Evolutionary conservation across 306 rosid species (phyloP).

Genomic region (Begonia fuchsioides): DNA sequence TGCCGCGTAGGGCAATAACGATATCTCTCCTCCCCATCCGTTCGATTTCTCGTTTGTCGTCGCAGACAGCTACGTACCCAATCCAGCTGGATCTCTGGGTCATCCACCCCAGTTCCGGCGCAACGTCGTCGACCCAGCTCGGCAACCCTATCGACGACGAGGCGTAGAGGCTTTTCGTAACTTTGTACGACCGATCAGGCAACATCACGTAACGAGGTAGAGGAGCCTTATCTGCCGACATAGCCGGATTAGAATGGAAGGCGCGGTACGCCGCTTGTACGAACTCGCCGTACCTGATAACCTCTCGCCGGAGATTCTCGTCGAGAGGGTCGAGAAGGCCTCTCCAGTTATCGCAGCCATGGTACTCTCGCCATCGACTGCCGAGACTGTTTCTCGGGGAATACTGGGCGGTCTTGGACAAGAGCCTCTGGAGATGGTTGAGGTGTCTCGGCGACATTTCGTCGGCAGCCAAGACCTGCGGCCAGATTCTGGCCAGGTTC

Average conservation of each 20-base stretch:
- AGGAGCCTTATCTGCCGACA: conserved; percentile 41
- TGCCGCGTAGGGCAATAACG: conserved; percentile 76
- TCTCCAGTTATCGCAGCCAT: conserved; percentile 64
- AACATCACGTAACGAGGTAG: conserved; percentile 31
- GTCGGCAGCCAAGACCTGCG: conserved; percentile 43
- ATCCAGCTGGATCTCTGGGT: conserved; percentile 90
- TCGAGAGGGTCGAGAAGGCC: conserved; percentile 82
- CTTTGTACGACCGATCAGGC: conserved; percentile 41
- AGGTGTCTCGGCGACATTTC: conserved; percentile 81
- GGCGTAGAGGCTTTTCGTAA: conserved; percentile 78
- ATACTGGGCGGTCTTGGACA: conserved; percentile 50
- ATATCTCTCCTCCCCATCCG: conserved; percentile 83
- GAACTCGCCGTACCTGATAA: conserved; percentile 70
- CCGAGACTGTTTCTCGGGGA: conserved; percentile 63
- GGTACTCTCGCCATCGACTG: conserved; percentile 60
- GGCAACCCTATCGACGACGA: conserved; percentile 76
- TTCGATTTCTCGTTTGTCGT: conserved; percentile 49
- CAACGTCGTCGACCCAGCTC: conserved; percentile 57
- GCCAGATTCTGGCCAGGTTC: conserved; percentile 42
- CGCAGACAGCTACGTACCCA: conserved; percentile 85
- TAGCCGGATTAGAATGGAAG: conserved; percentile 65
- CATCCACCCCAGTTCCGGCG: conserved; percentile 96
- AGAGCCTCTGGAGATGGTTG: conserved; percentile 40
- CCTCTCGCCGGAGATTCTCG: conserved; percentile 90
- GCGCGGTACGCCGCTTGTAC: conserved; percentile 74